Conservation (phyloP, 2,329 filamentous ascomycete species). For the Blastomyces silverae region DNA sequence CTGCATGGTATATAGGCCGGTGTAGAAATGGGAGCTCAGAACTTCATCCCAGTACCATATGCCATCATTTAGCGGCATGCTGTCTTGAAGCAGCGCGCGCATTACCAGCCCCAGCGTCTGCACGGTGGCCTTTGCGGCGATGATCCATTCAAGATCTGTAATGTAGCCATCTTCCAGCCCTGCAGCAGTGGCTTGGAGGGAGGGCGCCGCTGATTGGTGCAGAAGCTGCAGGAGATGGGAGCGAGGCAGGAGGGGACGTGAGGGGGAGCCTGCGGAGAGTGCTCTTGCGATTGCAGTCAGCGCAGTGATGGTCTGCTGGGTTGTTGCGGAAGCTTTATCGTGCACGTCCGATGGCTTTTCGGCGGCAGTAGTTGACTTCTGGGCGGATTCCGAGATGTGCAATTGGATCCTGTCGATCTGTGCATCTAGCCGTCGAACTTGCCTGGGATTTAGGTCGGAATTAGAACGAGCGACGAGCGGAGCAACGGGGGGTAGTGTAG, state of each 20-base stretch:
- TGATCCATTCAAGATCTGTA: conserved; percentile 78
- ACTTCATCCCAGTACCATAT: conserved; percentile 96
- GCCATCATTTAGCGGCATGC: conserved; percentile 74
- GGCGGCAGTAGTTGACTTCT: conserved; percentile 16
- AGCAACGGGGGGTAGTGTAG: background rate
- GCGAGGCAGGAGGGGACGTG: conserved; percentile 55
- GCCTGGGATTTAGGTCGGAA: conserved; percentile 33
- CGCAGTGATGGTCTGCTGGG: conserved; percentile 25
- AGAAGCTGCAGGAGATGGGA: conserved; percentile 57
- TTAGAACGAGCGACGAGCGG: background rate
- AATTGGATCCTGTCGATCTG: conserved; percentile 54
- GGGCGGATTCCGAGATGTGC: conserved; percentile 28
- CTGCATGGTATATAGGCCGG: conserved; percentile 76
- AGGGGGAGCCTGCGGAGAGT: conserved; percentile 62
- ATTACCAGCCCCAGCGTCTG: conserved; percentile 80
- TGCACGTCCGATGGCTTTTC: conserved; percentile 3
- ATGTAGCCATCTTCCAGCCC: conserved; percentile 50
- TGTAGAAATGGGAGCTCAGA: conserved; percentile 68
- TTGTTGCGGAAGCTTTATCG: conserved; percentile 3
- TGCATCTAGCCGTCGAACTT: conserved; percentile 51
- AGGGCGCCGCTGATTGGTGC: conserved; percentile 48
- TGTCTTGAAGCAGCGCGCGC: conserved; percentile 70
- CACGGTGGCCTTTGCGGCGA: conserved; percentile 85
- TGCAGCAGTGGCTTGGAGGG: conserved; percentile 20
- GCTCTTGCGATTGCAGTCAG: conserved; percentile 63